Evolutionary conservation across 345 rosid genomes (phyloP), one percentile per base, ranked within the genome.

Genomic region (Gossypium stocksii): DNA sequence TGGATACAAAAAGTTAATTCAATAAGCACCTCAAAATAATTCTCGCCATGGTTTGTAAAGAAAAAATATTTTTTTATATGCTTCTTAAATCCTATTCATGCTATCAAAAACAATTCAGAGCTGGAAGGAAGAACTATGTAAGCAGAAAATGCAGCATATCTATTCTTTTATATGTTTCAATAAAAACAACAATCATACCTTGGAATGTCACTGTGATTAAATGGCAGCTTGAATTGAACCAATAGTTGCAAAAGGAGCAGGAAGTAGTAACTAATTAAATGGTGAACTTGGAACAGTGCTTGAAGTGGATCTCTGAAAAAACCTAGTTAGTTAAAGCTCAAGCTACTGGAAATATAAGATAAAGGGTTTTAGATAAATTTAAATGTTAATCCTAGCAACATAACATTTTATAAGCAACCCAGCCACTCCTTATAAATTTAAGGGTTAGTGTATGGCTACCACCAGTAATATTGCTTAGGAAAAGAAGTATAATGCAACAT

Each of bases 181-280:
- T 62, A 62, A 62, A 7, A 63, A 63, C n/a, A 34, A 63, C 38
- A 29, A 63, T 38, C 13, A n/a, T 10, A 9, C 8, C 69, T 8
- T 9, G 51, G 46, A 19, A 43, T 11, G 29, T 52, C 20, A 49
- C 29, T 43, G 27, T 65, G 68, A 64, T 41, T 12, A 11, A 65
- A n/a, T 83, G 67, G 80, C 86, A 43, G 84, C 75, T 22, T 84
- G 77, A 71, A 81, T 75, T 64, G 91, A 61, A 76, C 97, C 93
- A 79, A 87, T 90, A 72, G 87, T 71, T 78, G 82, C 66, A 74
- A 95, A 89, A 56, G 98, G 98, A 57, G 97, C 97, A 60, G 98
- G 91, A 75, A 93, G 97, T 52, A 84, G 76, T 74, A 91, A 78
- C 80, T 89, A 97, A 80, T 90, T 90, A 66, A 90, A 72, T 70